phyloP scores from a whole-genome alignment of 2,329 filamentous ascomycete genomes.

The Metarhizium robertsii region DNA sequence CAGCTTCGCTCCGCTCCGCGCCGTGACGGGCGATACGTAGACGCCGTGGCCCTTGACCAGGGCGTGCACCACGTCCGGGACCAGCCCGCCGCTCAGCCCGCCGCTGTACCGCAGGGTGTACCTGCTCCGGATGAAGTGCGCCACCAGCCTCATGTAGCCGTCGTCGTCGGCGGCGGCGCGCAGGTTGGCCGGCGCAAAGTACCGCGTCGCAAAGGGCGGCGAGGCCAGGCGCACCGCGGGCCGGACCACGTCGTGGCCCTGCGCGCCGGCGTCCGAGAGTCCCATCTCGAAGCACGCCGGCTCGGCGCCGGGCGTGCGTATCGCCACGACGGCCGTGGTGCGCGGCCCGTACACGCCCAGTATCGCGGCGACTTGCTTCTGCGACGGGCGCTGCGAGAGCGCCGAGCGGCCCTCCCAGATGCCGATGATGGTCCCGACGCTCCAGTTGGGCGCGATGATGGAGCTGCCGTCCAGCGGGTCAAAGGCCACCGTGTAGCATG shows the following conservation, averaged over 20 bases:
- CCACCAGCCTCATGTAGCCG: conserved; percentile 39
- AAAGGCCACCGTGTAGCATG: conserved; percentile 48
- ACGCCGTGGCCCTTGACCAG: conserved; percentile 53
- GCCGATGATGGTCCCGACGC: conserved; percentile 50
- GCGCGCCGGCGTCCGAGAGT: conserved; percentile 18
- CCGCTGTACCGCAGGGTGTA: conserved; percentile 54
- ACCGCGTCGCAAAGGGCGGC: conserved; percentile 37
- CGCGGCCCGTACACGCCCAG: conserved; percentile 46
- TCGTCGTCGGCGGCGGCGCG: conserved; percentile 43
- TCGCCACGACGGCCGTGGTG: conserved; percentile 44
- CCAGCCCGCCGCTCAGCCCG: conserved; percentile 48
- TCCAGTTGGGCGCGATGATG: conserved; percentile 49
- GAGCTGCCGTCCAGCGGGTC: conserved; percentile 56
- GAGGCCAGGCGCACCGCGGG: conserved; percentile 26
- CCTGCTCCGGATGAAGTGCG: conserved; percentile 37
- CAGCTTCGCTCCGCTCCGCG: conserved; percentile 43
- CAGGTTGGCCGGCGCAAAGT: conserved; percentile 55
- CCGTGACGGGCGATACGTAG: conserved; percentile 49
- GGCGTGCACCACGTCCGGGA: conserved; percentile 51
- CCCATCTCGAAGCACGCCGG: conserved; percentile 43
- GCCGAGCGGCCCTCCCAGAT: conserved; percentile 44
- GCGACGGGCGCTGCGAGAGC: conserved; percentile 27
- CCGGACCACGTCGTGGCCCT: conserved; percentile 29
- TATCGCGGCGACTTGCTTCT: conserved; percentile 37
- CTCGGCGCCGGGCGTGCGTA: conserved; percentile 32